Percentiles rank a stretch among this genome's conserved stretches.
Evolutionary conservation across 202 grass and related monocot species (phyloP).

Genomic region (Bolboschoenoplectus hybrid): DNA sequence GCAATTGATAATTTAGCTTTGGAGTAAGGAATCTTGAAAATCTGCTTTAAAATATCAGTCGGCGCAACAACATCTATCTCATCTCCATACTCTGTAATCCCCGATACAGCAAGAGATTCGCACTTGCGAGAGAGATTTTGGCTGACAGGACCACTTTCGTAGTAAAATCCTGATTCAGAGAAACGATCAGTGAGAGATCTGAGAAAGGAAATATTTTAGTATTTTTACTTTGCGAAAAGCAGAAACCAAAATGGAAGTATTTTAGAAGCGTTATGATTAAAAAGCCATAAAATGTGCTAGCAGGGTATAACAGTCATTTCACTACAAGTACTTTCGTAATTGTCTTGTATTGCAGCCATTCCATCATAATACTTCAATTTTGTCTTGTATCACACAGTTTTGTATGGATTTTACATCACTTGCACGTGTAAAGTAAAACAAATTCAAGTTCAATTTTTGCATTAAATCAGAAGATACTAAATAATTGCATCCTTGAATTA

Average conservation of each 20-base stretch:
- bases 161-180: slow-evolving; percentile 59
- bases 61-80: slow-evolving; percentile 94
- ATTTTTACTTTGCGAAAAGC: background rate
- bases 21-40: slow-evolving; percentile 96
- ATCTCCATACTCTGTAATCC: slow-evolving; percentile 78
- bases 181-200: slow-evolving; percentile 1
- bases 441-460: background rate
- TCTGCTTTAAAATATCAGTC: slow-evolving; percentile 94
- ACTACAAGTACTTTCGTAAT: background rate
- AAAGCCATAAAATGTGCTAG: background rate
- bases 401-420: slow-evolving; percentile 27
- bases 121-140: slow-evolving; percentile 97
- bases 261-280: slow-evolving; percentile 3
- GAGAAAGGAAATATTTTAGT: background rate
- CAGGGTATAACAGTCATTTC: slow-evolving; percentile 13
- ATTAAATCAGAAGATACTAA: background rate
- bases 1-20: slow-evolving; percentile 94
- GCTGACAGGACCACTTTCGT: slow-evolving; percentile 60
- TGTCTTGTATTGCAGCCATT: background rate
- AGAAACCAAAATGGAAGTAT: background rate
- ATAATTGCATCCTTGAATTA: background rate
- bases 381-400: background rate
- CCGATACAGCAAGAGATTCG: slow-evolving; percentile 86
- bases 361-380: background rate
- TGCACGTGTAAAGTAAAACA: background rate